These are phyloP conservation scores for Diaporthe caulivora DNA, from an alignment of 2,329 filamentous ascomycete species.

Conservation along the genomic window DNA sequence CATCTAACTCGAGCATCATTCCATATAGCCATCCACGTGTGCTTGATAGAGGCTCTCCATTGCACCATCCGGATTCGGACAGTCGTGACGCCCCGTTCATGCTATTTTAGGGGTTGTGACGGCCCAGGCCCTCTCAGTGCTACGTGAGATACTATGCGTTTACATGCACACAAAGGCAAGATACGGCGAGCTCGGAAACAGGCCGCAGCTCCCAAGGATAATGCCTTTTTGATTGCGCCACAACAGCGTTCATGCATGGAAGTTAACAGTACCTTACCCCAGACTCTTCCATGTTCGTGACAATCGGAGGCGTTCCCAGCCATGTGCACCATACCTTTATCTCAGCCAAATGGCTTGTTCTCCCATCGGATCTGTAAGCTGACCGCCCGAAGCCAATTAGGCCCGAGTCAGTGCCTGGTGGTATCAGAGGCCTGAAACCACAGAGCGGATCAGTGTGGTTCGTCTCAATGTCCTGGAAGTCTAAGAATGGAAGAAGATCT, in stretches of 20 bases:
- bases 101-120: conserved; percentile 6
- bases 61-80: conserved; percentile 10
- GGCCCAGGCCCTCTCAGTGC: conserved; percentile 1
- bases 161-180: neutral
- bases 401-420: conserved; percentile 15
- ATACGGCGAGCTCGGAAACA: conserved; percentile 6
- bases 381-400: neutral
- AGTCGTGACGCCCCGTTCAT: neutral
- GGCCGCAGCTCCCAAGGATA: neutral
- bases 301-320: neutral
- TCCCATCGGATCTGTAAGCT: neutral
- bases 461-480: conserved; percentile 17
- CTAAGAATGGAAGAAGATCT: conserved; percentile 29
- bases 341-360: conserved; percentile 1
- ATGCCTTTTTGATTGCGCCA: conserved; percentile 4
- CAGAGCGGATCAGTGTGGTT: conserved; percentile 25
- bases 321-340: conserved; percentile 10
- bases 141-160: neutral
- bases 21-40: neutral
- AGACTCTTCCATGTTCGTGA: conserved; percentile 22
- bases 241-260: conserved; percentile 9
- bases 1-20: neutral
- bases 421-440: conserved; percentile 20
- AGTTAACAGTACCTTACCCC: neutral
- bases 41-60: neutral